phyloP scores from a whole-genome alignment of 2,329 filamentous ascomycete species.

The Ceratocystiopsis brevicomis region DNA sequence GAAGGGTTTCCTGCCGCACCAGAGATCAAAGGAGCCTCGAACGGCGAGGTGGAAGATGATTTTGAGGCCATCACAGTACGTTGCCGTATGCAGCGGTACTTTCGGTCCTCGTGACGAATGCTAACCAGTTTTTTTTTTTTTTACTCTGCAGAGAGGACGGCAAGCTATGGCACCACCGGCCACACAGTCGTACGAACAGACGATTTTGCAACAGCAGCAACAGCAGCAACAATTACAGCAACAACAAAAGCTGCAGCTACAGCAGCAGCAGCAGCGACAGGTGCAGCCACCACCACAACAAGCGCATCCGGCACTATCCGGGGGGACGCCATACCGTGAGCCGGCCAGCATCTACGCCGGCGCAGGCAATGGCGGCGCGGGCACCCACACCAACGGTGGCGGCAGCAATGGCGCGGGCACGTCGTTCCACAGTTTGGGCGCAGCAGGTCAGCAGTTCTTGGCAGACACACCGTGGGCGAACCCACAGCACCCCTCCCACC shows the following conservation, averaged over 20 bases:
- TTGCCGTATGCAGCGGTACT: conserved; percentile 9
- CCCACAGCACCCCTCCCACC: conserved; percentile 56
- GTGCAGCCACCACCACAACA: too few species aligned
- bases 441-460: conserved; percentile 69
- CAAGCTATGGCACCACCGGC: not conserved
- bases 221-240: too few species aligned
- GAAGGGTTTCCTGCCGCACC: conserved; percentile 94
- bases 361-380: not conserved
- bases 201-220: too few species aligned
- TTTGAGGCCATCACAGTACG: conserved; percentile 75
- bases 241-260: too few species aligned
- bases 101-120: too few species aligned
- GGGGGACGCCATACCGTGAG: too few species aligned
- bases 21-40: conserved; percentile 52
- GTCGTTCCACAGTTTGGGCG: conserved; percentile 31
- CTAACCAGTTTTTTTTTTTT: not conserved
- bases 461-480: conserved; percentile 88
- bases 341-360: not conserved
- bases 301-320: too few species aligned
- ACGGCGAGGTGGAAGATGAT: conserved; percentile 66
- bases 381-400: not conserved
- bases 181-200: too few species aligned
- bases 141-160: conserved; percentile 1
- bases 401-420: conserved; percentile 9
- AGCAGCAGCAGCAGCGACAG: too few species aligned